A percentile compares a stretch with the other conserved stretches of the same genome.
phyloP scores from a whole-genome alignment of 2,329 filamentous ascomycete genomes.

The Pseudogymnoascus pannorum region DNA sequence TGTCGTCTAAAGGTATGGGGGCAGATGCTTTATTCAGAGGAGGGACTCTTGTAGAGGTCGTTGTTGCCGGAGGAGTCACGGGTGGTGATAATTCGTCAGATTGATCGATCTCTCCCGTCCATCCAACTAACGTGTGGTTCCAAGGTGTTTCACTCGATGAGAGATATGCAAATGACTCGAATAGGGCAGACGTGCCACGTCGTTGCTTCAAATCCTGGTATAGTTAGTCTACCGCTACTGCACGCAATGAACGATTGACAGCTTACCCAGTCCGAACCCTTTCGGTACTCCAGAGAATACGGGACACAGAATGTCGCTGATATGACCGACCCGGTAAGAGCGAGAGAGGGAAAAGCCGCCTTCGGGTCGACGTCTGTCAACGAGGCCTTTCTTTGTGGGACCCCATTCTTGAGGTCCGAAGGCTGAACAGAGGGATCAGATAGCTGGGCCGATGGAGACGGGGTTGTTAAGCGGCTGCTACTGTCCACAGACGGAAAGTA shows the following conservation, averaged over 20 bases:
- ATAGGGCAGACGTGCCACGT: slow-evolving; percentile 82
- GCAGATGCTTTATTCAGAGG: slow-evolving; percentile 69
- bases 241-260: neutral
- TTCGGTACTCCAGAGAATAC: slow-evolving; percentile 50
- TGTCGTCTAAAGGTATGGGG: slow-evolving; percentile 65
- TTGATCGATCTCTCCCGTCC: slow-evolving; percentile 80
- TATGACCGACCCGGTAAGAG: slow-evolving; percentile 57
- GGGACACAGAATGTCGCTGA: slow-evolving; percentile 59
- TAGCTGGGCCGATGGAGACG: slow-evolving; percentile 39
- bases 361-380: slow-evolving; percentile 46
- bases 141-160: slow-evolving; percentile 77
- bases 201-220: slow-evolving; percentile 65
- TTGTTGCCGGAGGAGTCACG: slow-evolving; percentile 41
- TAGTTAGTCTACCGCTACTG: neutral
- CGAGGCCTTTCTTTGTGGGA: slow-evolving; percentile 32
- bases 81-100: slow-evolving; percentile 39
- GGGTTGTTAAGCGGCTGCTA: slow-evolving; percentile 33
- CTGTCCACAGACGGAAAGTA: slow-evolving; percentile 9
- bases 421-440: slow-evolving; percentile 27
- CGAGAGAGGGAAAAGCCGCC: slow-evolving; percentile 48
- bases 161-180: slow-evolving; percentile 83
- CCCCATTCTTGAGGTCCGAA: slow-evolving; percentile 32
- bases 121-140: slow-evolving; percentile 89
- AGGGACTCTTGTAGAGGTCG: slow-evolving; percentile 37
- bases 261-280: slow-evolving; percentile 55